These are phyloP conservation scores for Pseudocercospora vitis DNA, from an alignment of 2,329 filamentous ascomycete species.

Conservation along the genomic window DNA sequence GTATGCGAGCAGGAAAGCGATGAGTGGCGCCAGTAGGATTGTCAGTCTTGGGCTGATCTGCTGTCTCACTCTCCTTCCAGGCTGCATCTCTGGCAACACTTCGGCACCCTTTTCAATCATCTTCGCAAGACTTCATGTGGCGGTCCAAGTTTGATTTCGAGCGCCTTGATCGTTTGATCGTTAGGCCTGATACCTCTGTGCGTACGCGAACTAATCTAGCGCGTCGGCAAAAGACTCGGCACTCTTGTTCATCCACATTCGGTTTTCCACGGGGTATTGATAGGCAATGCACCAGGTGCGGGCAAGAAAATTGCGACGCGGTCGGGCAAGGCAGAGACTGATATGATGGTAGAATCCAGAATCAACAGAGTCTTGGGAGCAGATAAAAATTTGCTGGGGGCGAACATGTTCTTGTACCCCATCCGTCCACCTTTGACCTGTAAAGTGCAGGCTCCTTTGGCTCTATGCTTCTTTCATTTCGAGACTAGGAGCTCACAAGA, in stretches of 20 bases:
- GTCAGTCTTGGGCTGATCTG: conserved; percentile 9
- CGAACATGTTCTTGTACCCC: neutral
- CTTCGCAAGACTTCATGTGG: neutral
- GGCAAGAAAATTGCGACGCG: neutral
- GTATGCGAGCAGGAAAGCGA: conserved; percentile 25
- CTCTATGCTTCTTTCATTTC: neutral
- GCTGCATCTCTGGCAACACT: neutral
- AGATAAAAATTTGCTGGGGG: neutral
- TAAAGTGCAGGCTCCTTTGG: no score
- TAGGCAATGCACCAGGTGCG: neutral
- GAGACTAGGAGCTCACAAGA: neutral
- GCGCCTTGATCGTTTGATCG: neutral
- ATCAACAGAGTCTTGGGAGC: neutral
- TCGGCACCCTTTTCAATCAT: conserved; percentile 4
- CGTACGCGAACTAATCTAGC: conserved; percentile 2
- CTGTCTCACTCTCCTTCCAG: neutral
- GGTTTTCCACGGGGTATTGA: conserved; percentile 2
- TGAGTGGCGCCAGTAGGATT: conserved; percentile 21
- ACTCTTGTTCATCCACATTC: neutral
- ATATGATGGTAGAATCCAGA: neutral
- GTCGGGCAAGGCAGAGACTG: neutral
- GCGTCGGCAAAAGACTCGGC: conserved; percentile 1
- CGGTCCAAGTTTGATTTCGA: conserved; percentile 2
- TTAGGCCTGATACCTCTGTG: neutral
- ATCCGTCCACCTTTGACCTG: neutral